phyloP scores from a whole-genome alignment of 805 yeast species.

The Spathaspora sp. region DNA sequence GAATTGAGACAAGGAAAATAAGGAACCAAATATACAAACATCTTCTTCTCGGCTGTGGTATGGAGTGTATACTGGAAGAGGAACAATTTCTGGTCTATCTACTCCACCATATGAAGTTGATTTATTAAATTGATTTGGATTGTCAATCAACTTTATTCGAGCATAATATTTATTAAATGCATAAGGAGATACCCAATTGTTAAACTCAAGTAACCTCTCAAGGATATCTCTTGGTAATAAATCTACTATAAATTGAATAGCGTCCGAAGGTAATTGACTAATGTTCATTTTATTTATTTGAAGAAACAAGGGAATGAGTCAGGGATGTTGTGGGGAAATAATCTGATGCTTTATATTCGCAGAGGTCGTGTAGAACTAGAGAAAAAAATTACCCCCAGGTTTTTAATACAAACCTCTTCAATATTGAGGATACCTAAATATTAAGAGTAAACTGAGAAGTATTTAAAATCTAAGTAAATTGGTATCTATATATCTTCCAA shows the following conservation, averaged over 20 bases:
- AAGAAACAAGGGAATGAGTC: neutral
- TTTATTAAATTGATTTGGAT: neutral
- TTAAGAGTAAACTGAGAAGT: too few relatives aligned
- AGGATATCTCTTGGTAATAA: neutral
- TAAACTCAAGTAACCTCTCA: neutral
- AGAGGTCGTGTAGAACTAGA: too few relatives aligned
- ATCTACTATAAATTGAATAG: neutral
- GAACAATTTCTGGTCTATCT: neutral
- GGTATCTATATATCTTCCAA: too few relatives aligned
- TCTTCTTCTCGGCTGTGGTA: neutral
- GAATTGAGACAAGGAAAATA: neutral
- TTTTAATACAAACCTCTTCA: too few relatives aligned
- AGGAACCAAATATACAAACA: neutral
- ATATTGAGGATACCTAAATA: too few relatives aligned
- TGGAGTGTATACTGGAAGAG: neutral
- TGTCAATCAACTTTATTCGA: neutral
- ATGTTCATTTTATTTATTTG: neutral
- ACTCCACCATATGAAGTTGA: neutral
- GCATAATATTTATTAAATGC: neutral
- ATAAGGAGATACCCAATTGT: neutral
- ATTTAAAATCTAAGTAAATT: too few relatives aligned
- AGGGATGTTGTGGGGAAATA: neutral
- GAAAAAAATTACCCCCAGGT: too few relatives aligned
- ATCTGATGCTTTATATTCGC: neutral
- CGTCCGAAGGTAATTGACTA: neutral